Percentiles rank a stretch among this genome's conserved stretches.
These are phyloP conservation scores for Cicer yamashitae DNA, from an alignment of 306 rosid genomes.

Conservation along the genomic window DNA sequence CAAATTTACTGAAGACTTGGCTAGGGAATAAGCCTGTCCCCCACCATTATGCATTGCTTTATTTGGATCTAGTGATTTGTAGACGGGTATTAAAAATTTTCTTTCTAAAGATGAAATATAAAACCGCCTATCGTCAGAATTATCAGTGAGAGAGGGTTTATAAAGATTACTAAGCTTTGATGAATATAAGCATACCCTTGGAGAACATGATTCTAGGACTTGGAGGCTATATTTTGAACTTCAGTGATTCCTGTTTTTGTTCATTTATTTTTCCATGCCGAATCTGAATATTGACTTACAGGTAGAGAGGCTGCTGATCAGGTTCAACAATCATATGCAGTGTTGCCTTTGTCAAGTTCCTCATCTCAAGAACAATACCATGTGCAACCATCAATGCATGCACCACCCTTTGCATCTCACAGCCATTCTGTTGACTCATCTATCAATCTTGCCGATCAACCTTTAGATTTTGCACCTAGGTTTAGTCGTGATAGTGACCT, in stretches of 20 bases:
- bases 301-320: constrained; percentile 70
- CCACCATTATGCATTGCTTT: constrained; percentile 20
- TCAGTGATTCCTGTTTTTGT: constrained; percentile 2
- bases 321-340: constrained; percentile 61
- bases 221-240: constrained; percentile 32
- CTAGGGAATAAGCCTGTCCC: neutral
- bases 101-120: constrained; percentile 15
- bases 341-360: constrained; percentile 54
- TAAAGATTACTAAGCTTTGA: constrained; percentile 15
- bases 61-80: constrained; percentile 4
- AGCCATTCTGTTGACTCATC: constrained; percentile 60
- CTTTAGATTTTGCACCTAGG: constrained; percentile 86
- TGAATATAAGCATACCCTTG: constrained; percentile 28
- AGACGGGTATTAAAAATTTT: neutral
- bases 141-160: constrained; percentile 11
- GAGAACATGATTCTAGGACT: constrained; percentile 24
- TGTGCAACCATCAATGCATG: constrained; percentile 59
- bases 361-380: constrained; percentile 67
- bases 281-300: constrained; percentile 58
- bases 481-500: constrained; percentile 64
- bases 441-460: constrained; percentile 84
- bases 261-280: constrained; percentile 37
- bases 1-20: constrained; percentile 6
- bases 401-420: constrained; percentile 52
- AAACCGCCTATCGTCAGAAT: constrained; percentile 26